Base-by-base conservation (phyloP, 163 green algal species). In the Scenedesmus sp. region DNA sequence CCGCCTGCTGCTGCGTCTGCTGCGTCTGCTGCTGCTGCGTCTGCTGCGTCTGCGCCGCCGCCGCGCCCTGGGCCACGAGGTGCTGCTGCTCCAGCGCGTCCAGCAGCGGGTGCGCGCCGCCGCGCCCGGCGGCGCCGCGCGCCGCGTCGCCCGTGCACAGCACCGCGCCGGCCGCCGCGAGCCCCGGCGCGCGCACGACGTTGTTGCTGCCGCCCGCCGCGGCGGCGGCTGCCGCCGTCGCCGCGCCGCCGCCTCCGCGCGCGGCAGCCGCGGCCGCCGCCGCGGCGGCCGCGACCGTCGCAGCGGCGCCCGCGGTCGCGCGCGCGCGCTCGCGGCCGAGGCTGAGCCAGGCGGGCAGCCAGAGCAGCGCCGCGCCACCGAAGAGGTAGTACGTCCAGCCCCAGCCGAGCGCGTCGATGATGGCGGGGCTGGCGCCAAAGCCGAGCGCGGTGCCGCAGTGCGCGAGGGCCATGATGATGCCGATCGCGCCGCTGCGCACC, bases 331-430 rank as follows among this genome's bases (percentile, higher is more conserved):
- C 24, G 24, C 28, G 22, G 48, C 44, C 60, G n/a, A 89, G 53
- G 4, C 79, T 82, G 20, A 93, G 39, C 92, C 92, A 96, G 20
- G 90, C 58, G 0, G 89, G 89, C 67, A 96, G 80, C 92, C 92
- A 96, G 6, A 95, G 63, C 33, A 91, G 17, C 4, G 89, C 91
- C 3, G 85, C 60, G 9, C 51, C 85, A 1, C 88, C 89, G 81
- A 95, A 95, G 0, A 87, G 22, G 83, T 95, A 94, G 69, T 94
- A 96, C 0, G 91, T 84, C 79, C 67, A 88, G 17, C 51, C 28
- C 74, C 74, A 81, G 63, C 74, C 74, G 2, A 56, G 26, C 2
- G 51, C 33, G 15, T 75, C 67, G 24, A 96, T 94, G 69, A 96
- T 89, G 15, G 67, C 36, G 15, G 91, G 91, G 28, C 80, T 88